A percentile compares a stretch with the other conserved stretches of the same genome.
Conservation (phyloP, 139 green algal species). For the Pseudopediastrum boryanum region DNA sequence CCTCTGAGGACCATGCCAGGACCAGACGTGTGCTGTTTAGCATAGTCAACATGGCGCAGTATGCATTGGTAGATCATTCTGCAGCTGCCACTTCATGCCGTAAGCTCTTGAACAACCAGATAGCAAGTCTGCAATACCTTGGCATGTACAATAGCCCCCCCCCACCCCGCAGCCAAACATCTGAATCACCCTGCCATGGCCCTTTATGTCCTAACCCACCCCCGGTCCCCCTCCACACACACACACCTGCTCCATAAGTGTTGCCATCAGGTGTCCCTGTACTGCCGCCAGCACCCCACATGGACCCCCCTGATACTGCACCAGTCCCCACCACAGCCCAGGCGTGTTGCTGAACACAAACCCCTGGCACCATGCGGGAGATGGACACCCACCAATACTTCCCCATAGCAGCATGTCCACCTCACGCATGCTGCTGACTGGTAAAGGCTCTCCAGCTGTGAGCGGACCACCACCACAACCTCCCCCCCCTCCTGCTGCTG, state of each 20-base stretch:
- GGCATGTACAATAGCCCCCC: too few species aligned
- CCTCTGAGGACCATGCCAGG: too few species aligned
- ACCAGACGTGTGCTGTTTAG: too few species aligned
- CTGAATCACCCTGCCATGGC: too few species aligned
- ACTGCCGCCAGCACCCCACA: conserved; percentile 24
- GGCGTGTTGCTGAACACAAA: conserved; percentile 8
- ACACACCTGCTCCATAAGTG: conserved; percentile 21
- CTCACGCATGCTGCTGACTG: neutral
- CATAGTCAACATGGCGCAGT: too few species aligned
- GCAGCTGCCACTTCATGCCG: neutral
- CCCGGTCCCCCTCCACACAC: neutral
- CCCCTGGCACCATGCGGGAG: conserved; percentile 16
- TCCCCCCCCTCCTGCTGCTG: neutral
- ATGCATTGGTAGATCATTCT: neutral
- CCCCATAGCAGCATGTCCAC: conserved; percentile 19
- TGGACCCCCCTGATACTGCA: conserved; percentile 14
- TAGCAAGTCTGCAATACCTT: neutral
- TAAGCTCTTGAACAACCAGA: neutral
- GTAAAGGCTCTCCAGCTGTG: neutral
- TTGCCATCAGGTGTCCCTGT: conserved; percentile 19
- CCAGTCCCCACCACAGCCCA: conserved; percentile 21
- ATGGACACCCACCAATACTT: neutral
- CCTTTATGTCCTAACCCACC: neutral
- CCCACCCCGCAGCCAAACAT: too few species aligned
- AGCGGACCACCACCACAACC: neutral